Conservation (phyloP, 257 asterid species). For the Sherardia arvensis region DNA sequence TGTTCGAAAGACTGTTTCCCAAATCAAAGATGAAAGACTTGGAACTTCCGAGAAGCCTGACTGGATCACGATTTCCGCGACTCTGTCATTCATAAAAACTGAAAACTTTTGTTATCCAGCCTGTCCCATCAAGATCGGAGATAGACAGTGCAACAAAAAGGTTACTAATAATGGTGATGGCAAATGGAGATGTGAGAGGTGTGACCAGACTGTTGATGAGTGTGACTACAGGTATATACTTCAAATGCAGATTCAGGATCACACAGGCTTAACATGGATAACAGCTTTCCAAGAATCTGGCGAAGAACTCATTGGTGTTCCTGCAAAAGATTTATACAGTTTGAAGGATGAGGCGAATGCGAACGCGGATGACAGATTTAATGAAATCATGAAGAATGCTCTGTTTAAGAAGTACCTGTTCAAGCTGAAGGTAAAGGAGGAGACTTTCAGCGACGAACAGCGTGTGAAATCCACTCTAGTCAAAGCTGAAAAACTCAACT, state of each 20-base stretch:
- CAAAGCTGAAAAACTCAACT: conserved; percentile 57
- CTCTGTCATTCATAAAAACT: conserved; percentile 45
- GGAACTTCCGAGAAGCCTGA: conserved; percentile 94
- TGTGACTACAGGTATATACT: conserved; percentile 86
- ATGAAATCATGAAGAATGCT: conserved; percentile 41
- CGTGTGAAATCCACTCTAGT: conserved; percentile 78
- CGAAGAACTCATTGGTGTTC: conserved; percentile 63
- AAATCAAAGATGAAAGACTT: conserved; percentile 73
- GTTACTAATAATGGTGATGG: conserved; percentile 80
- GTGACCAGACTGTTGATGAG: conserved; percentile 61
- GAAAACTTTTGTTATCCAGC: conserved; percentile 78
- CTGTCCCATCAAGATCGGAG: conserved; percentile 67
- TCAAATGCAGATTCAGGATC: conserved; percentile 86
- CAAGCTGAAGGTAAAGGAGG: conserved; percentile 86
- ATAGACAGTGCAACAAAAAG: conserved; percentile 79
- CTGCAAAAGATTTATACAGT: conserved; percentile 74
- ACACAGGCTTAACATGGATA: conserved; percentile 79
- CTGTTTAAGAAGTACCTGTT: conserved; percentile 46
- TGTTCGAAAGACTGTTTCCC: conserved; percentile 66
- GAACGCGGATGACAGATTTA: conserved; percentile 51
- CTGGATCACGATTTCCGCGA: conserved; percentile 73
- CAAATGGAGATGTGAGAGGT: conserved; percentile 77
- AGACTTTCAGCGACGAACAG: conserved; percentile 65
- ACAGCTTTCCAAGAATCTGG: conserved; percentile 93
- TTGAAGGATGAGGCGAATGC: conserved; percentile 75